Conservation (phyloP, 176 grass and related monocot genomes). For the Oryza punctata region DNA sequence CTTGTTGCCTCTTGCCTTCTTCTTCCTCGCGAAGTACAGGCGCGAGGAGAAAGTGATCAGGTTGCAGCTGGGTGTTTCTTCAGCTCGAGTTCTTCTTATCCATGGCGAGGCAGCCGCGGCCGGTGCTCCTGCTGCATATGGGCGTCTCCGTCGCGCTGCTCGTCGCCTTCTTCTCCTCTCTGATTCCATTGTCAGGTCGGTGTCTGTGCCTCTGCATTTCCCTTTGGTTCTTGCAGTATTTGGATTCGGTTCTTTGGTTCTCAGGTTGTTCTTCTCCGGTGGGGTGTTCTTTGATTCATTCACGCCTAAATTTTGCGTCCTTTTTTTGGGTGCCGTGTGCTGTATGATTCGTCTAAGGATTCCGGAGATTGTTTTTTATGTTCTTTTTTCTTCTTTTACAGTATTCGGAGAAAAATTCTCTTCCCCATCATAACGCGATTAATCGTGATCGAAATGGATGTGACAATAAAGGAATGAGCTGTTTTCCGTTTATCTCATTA, state of each 20-base stretch:
- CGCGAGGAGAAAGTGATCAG: constrained; percentile 12
- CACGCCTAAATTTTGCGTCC: background rate
- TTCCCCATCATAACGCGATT: background rate
- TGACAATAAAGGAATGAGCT: background rate
- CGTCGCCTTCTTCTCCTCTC: constrained; percentile 19
- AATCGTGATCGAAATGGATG: background rate
- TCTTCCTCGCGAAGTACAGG: background rate
- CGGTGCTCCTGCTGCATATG: background rate
- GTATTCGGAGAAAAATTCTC: background rate
- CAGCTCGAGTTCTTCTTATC: background rate
- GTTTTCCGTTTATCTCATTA: background rate
- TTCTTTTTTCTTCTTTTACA: background rate
- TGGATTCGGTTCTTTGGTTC: too few species aligned
- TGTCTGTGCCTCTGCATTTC: background rate
- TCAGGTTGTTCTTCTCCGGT: background rate
- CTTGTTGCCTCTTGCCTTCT: background rate
- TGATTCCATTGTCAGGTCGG: constrained; percentile 33
- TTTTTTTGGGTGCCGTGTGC: background rate
- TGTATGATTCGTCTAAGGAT: background rate
- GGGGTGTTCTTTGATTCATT: constrained; percentile 1
- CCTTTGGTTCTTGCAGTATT: background rate
- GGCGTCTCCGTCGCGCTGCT: constrained; percentile 31
- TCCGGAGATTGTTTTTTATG: background rate
- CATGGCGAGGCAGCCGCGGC: constrained; percentile 22
- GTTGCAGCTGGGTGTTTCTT: background rate